These are phyloP conservation scores for Schwanniomyces sp. DNA, from an alignment of 805 yeast species.

Conservation along the genomic window DNA sequence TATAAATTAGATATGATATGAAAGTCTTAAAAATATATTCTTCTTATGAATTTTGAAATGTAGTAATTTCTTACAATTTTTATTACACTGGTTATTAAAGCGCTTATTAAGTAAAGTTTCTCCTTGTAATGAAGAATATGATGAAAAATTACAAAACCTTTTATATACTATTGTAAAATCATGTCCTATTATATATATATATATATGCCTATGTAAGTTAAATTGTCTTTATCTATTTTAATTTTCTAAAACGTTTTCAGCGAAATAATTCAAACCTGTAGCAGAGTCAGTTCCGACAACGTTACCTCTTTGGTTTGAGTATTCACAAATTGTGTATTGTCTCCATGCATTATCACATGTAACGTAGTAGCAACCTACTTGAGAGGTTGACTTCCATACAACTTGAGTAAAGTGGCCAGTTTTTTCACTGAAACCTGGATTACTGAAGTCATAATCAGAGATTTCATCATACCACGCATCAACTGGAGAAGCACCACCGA, in stretches of 20 bases:
- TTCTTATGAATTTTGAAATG: background rate
- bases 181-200: background rate
- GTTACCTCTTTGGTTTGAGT: slow-evolving; percentile 55
- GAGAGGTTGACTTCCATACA: slow-evolving; percentile 62
- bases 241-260: slow-evolving; percentile 37
- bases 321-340: slow-evolving; percentile 71
- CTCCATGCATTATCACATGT: slow-evolving; percentile 49
- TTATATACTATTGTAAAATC: background rate
- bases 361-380: slow-evolving; percentile 67
- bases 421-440: slow-evolving; percentile 49
- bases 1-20: slow-evolving; percentile 2
- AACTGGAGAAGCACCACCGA: slow-evolving; percentile 56
- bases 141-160: background rate
- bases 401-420: slow-evolving; percentile 83
- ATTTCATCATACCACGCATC: slow-evolving; percentile 79
- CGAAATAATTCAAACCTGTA: slow-evolving; percentile 38
- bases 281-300: slow-evolving; percentile 31
- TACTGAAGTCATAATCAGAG: slow-evolving; percentile 47
- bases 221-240: background rate
- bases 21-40: slow-evolving; percentile 1
- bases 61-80: background rate
- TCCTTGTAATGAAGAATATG: background rate
- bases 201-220: background rate
- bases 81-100: no score
- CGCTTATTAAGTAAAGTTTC: no score